These are phyloP conservation scores for Taiozyma sp. DNA, from an alignment of 1,139 yeast genomes.

Conservation along the genomic window DNA sequence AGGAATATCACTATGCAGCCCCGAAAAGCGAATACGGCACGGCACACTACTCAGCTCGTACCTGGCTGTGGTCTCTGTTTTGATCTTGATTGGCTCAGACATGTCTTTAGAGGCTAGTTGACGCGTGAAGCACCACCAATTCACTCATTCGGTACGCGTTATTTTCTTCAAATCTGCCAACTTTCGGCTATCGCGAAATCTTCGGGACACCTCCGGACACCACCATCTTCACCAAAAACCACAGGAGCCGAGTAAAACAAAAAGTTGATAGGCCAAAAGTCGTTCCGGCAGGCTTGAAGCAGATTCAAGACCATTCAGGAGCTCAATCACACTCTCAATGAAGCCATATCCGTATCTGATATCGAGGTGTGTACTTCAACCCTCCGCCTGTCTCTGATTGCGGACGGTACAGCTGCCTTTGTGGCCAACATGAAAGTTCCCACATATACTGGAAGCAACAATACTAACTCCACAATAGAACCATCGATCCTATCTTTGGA, in stretches of 20 bases:
- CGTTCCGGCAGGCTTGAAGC: background rate
- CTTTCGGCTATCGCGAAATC: background rate
- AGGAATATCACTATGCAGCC: slow-evolving; percentile 9
- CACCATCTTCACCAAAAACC: background rate
- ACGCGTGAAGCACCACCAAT: background rate
- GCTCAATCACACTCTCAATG: background rate
- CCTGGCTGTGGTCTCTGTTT: background rate
- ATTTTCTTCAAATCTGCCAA: background rate
- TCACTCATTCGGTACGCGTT: background rate
- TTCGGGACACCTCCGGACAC: background rate
- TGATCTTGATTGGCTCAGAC: background rate
- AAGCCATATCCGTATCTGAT: slow-evolving; percentile 14
- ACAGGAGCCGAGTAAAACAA: background rate
- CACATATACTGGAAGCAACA: background rate
- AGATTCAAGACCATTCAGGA: background rate
- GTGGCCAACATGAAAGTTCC: background rate
- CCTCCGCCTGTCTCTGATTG: background rate
- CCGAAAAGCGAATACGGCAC: slow-evolving; percentile 14
- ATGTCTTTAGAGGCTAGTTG: background rate
- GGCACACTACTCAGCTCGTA: slow-evolving; percentile 13
- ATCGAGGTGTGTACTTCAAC: slow-evolving; percentile 16
- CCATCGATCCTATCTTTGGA: slow-evolving; percentile 57
- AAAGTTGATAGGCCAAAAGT: too few species aligned
- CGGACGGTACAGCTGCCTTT: background rate
- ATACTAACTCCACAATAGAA: slow-evolving; percentile 19